Base-by-base conservation (phyloP, 2,329 filamentous ascomycete genomes). In the Rosellinia necatrix region DNA sequence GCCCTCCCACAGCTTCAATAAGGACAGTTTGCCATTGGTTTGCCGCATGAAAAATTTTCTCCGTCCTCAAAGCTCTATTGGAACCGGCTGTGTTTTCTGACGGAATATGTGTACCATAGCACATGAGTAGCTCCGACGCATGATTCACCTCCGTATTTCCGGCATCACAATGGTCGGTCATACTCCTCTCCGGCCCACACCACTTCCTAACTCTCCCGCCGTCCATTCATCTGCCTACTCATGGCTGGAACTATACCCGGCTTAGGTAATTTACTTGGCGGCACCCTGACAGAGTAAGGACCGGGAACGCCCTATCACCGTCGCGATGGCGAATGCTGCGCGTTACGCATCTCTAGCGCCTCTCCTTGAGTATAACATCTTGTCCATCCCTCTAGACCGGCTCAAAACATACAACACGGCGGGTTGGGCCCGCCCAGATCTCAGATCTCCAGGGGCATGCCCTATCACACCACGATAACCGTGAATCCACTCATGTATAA, bases 11-110 rank as follows among this genome's bases (percentile, higher is more conserved):
- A 32, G 37, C 48, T 44, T 25, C n/a, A 6, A 25, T 19, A 48
- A 50, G 12, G 30, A 15, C 35, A 48, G 35, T 32, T 17, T 22
- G 38, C 25, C 40, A 60, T 58, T 60, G 51, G 43, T 46, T 58
- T 58, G 21, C 50, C 42, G n/a, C 37, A n/a, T 38, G 38, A 44
- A 60, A 53, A 54, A 52, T 49, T 58, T 58, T 49, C 37, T 43
- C 35, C 17, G 30, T 30, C 15, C 51, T 32, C n/a, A n/a, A 32
- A 40, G 35, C 24, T 34, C 40, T 19, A 57, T 57, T 59, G 48
- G 56, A 44, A 42, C 49, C 32, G 21, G 50, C 30, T 47, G 17
- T 12, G 13, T 46, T 42, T 44, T 30, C 25, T 34, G 38, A 32
- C 42, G 43, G 42, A 35, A 38, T 52, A 46, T 42, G 13, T 8